phyloP scores from a whole-genome alignment of 1,284 basidiomycete species.

The Lentinula novae-zelandiae region DNA sequence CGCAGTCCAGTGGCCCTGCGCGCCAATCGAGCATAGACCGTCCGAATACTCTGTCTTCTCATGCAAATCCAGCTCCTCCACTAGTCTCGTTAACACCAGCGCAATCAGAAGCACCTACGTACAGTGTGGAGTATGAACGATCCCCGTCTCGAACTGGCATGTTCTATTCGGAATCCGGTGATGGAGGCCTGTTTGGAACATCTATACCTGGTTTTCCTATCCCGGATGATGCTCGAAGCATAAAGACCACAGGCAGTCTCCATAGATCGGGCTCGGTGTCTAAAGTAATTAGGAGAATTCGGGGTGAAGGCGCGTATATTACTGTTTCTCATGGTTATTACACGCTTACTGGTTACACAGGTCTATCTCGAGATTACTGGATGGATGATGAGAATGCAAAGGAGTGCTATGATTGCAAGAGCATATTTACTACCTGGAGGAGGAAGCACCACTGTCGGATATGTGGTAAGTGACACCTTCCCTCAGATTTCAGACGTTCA shows the following conservation, averaged over 20 bases:
- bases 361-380: slow-evolving; percentile 88
- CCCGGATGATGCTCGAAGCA: slow-evolving; percentile 76
- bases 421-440: slow-evolving; percentile 88
- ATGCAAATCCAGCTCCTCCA: slow-evolving; percentile 63
- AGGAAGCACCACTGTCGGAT: slow-evolving; percentile 94
- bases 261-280: slow-evolving; percentile 80
- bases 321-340: slow-evolving; percentile 12
- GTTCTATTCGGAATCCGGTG: slow-evolving; percentile 48
- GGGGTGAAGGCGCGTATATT: slow-evolving; percentile 68
- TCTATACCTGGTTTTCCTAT: slow-evolving; percentile 84
- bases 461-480: slow-evolving; percentile 57
- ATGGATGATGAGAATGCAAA: slow-evolving; percentile 97
- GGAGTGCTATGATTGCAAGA: slow-evolving; percentile 93
- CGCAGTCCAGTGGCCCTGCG: slow-evolving; percentile 37
- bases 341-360: slow-evolving; percentile 32
- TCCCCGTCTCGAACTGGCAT: slow-evolving; percentile 51
- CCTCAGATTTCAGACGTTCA: not conserved
- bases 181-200: slow-evolving; percentile 60
- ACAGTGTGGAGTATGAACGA: slow-evolving; percentile 57
- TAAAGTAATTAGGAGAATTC: slow-evolving; percentile 82
- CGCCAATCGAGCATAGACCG: slow-evolving; percentile 48
- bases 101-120: slow-evolving; percentile 69
- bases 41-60: slow-evolving; percentile 51
- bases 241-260: slow-evolving; percentile 63
- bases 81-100: slow-evolving; percentile 80